Percentiles rank a stretch among this genome's conserved stretches.
Conservation (phyloP, 2,329 filamentous ascomycete genomes). For the Botrytis fabae region DNA sequence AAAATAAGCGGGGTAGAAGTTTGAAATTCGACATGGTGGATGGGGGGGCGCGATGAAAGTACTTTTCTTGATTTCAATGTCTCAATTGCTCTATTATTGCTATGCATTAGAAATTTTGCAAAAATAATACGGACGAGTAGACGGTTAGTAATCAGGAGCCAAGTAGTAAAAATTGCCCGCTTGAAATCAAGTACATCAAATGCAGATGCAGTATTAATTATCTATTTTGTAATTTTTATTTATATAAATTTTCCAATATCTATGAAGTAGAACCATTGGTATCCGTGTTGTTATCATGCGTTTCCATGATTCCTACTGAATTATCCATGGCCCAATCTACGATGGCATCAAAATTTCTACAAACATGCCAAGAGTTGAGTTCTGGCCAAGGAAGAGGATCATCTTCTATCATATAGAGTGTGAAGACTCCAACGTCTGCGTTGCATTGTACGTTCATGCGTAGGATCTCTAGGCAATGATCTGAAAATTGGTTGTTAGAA, state of each 20-base stretch:
- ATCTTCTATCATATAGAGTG: slow-evolving; percentile 50
- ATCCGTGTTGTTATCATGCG: slow-evolving; percentile 27
- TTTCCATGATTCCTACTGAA: slow-evolving; percentile 45
- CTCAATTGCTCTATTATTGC: background rate
- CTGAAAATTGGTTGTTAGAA: slow-evolving; percentile 30
- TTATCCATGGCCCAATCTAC: slow-evolving; percentile 54
- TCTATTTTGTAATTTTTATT: background rate
- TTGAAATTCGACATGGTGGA: background rate
- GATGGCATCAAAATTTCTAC: slow-evolving; percentile 55
- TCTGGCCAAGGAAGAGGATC: slow-evolving; percentile 54
- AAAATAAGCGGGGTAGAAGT: background rate
- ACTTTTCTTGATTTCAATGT: background rate
- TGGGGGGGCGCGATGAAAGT: background rate
- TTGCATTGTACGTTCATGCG: slow-evolving; percentile 56
- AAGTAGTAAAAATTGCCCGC: background rate
- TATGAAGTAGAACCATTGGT: background rate
- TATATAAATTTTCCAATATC: background rate
- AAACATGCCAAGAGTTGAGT: slow-evolving; percentile 54
- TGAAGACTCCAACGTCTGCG: slow-evolving; percentile 55
- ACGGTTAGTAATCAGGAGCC: background rate
- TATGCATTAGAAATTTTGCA: background rate
- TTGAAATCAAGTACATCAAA: background rate
- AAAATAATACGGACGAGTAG: background rate
- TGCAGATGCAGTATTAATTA: background rate
- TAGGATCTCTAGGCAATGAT: slow-evolving; percentile 57